phyloP scores from a whole-genome alignment of 306 rosid species.

The Sindora glabra region DNA sequence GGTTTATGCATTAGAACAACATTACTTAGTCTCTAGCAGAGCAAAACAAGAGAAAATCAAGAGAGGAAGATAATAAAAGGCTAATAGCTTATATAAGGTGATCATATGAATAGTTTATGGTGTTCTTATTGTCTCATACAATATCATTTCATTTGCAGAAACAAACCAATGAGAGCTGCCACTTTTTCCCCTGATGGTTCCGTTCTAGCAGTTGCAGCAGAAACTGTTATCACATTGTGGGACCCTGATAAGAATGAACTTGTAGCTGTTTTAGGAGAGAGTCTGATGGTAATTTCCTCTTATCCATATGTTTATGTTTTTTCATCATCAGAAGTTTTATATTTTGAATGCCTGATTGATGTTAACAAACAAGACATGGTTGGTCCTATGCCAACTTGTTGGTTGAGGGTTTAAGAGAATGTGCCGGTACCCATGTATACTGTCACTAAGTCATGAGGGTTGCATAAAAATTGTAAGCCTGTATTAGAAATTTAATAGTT shows the following conservation, averaged over 20 bases:
- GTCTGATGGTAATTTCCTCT: constrained; percentile 37
- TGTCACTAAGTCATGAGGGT: background rate
- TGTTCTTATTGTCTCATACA: constrained; percentile 12
- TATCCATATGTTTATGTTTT: background rate
- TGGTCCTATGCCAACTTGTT: background rate
- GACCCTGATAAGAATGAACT: constrained; percentile 78
- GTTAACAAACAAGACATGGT: background rate
- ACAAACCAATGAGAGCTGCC: constrained; percentile 80
- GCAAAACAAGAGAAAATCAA: background rate
- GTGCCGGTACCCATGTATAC: background rate
- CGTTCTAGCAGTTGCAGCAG: constrained; percentile 89
- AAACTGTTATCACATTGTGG: constrained; percentile 82
- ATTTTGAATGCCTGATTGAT: background rate
- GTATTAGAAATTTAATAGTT: background rate
- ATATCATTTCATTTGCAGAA: constrained; percentile 36
- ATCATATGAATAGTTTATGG: constrained; percentile 11
- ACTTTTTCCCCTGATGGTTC: constrained; percentile 93
- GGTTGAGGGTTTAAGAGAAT: background rate
- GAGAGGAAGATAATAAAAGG: background rate
- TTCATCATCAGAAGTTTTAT: background rate
- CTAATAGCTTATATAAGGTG: background rate
- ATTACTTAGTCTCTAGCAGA: too few species aligned
- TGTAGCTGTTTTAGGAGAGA: constrained; percentile 77
- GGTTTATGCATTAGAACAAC: background rate
- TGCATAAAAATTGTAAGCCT: constrained; percentile 2